phyloP scores from a whole-genome alignment of 2,329 filamentous ascomycete species.

The Pseudogymnoascus sp. region DNA sequence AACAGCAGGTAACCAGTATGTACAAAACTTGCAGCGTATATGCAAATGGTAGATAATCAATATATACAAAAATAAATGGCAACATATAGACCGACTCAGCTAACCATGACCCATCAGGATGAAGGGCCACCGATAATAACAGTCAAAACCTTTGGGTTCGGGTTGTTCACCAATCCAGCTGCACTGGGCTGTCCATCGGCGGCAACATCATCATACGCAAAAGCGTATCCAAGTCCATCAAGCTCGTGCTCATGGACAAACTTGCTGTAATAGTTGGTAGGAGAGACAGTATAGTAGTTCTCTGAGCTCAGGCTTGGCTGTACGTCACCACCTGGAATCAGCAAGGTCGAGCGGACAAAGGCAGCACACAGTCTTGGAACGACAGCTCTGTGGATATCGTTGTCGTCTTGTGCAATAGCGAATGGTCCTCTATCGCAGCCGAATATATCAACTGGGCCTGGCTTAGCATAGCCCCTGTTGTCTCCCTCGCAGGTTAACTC shows the following conservation, averaged over 20 bases:
- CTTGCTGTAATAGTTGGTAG: conserved; percentile 62
- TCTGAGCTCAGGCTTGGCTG: conserved; percentile 39
- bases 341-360: conserved; percentile 65
- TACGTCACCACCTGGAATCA: conserved; percentile 35
- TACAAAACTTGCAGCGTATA: not conserved
- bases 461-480: conserved; percentile 43
- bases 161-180: conserved; percentile 54
- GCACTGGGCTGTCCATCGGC: conserved; percentile 49
- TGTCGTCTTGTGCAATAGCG: conserved; percentile 20
- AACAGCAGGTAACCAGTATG: not conserved
- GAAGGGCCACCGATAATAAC: not conserved
- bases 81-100: not conserved
- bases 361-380: conserved; percentile 69
- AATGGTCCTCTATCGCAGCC: conserved; percentile 58
- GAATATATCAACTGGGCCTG: conserved; percentile 41
- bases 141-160: conserved; percentile 10
- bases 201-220: conserved; percentile 64
- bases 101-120: not conserved
- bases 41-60: not conserved
- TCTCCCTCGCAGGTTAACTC: not conserved
- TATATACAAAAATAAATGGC: conserved; percentile 2
- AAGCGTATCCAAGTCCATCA: conserved; percentile 59
- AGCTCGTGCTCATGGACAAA: conserved; percentile 55
- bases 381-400: conserved; percentile 32
- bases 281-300: conserved; percentile 46